Conservation (phyloP, 1,284 basidiomycete genomes). For the Laetiporus sulphureus region DNA sequence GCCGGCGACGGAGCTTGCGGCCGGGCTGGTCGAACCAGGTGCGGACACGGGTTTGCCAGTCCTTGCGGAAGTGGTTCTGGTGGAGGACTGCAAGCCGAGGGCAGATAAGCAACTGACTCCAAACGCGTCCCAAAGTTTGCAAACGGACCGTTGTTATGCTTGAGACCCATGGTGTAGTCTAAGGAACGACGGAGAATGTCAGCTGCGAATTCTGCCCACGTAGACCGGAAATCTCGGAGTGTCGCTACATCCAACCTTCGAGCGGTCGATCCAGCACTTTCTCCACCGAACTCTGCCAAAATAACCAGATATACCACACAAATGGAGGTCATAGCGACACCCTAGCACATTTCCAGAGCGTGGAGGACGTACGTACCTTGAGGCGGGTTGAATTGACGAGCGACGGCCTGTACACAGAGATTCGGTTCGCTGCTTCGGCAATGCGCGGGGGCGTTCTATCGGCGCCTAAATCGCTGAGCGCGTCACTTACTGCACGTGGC, state of each 20-base stretch:
- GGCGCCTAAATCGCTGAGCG: conserved; percentile 2
- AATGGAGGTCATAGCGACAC: conserved; percentile 13
- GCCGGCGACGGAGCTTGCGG: conserved; percentile 94
- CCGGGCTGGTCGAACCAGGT: conserved; percentile 99
- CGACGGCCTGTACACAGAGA: conserved; percentile 5
- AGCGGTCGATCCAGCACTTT: conserved; percentile 28
- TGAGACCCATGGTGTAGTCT: conserved; percentile 62
- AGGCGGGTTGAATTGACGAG: conserved; percentile 26
- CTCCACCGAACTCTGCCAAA: conserved; percentile 12
- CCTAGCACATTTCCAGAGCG: conserved; percentile 12
- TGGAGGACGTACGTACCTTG: conserved; percentile 31
- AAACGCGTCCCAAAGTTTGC: neutral
- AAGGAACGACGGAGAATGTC: conserved; percentile 7
- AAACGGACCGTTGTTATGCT: conserved; percentile 71
- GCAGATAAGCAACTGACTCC: neutral
- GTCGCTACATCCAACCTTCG: conserved; percentile 25
- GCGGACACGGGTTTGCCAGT: conserved; percentile 92
- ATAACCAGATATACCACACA: conserved; percentile 13
- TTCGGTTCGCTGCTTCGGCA: conserved; percentile 11
- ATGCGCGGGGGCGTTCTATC: conserved; percentile 6
- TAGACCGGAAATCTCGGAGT: conserved; percentile 9
- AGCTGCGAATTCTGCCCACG: conserved; percentile 8
- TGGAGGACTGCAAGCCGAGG: conserved; percentile 61
- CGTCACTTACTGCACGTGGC: neutral
- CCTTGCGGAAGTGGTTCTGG: conserved; percentile 97